These are phyloP conservation scores for Amanita pseudoporphyria DNA, from an alignment of 768 basidiomycete genomes.

Conservation along the genomic window DNA sequence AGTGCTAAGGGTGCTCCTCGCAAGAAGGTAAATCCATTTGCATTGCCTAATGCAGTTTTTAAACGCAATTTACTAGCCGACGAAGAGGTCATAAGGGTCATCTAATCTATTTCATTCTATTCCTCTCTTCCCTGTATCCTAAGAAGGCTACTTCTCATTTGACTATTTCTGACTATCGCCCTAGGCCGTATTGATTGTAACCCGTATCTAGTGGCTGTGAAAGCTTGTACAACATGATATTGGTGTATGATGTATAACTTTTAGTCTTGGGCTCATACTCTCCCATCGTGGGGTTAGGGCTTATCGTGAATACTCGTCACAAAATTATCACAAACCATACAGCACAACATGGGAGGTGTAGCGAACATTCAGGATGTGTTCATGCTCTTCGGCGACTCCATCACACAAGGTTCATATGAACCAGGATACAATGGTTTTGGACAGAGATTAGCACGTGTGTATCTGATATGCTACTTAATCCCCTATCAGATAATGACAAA, in stretches of 20 bases:
- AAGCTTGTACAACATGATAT: conserved; percentile 5
- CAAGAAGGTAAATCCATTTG: neutral
- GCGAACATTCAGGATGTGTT: conserved; percentile 52
- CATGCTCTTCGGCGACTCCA: conserved; percentile 75
- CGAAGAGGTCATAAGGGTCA: conserved; percentile 6
- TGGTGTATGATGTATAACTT: neutral
- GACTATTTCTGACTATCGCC: conserved; percentile 3
- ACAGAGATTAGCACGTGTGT: conserved; percentile 57
- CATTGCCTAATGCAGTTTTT: neutral
- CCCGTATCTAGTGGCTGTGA: conserved; percentile 3
- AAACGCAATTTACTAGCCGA: neutral
- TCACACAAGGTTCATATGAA: conserved; percentile 64
- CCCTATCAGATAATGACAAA: conserved; percentile 2
- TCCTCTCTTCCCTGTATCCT: conserved; percentile 3
- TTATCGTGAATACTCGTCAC: conserved; percentile 6
- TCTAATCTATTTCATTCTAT: neutral
- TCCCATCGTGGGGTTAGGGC: conserved; percentile 31
- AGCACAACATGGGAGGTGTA: conserved; percentile 29
- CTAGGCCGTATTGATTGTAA: conserved; percentile 4
- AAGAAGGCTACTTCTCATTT: neutral
- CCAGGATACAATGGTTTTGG: conserved; percentile 46
- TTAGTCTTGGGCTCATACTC: too few species aligned
- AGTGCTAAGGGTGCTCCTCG: conserved; percentile 27
- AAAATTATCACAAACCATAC: too few species aligned
- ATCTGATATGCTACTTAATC: neutral